Percentiles rank a stretch among this genome's conserved stretches.
phyloP scores from a whole-genome alignment of 2,329 filamentous ascomycete genomes.

The Trichothecium sympodiale region DNA sequence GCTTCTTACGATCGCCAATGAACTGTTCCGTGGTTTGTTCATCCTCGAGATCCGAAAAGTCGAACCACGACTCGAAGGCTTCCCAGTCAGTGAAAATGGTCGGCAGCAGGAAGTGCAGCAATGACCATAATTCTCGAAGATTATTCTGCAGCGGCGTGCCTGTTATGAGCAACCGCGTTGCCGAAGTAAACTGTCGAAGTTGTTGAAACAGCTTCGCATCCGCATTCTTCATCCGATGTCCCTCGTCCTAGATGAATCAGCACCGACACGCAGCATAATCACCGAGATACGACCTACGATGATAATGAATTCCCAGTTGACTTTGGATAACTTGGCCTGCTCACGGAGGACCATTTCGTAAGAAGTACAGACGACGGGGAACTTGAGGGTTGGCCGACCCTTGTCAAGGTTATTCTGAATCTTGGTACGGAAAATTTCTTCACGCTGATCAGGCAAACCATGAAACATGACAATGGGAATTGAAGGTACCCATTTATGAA shows the following conservation, averaged over 20 bases:
- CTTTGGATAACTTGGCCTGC: slow-evolving; percentile 65
- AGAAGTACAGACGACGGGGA: slow-evolving; percentile 86
- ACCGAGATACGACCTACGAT: slow-evolving; percentile 45
- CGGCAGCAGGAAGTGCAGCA: slow-evolving; percentile 86
- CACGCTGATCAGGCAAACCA: slow-evolving; percentile 68
- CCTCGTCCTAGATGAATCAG: slow-evolving; percentile 58
- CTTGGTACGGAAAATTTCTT: slow-evolving; percentile 58
- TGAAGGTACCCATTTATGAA: slow-evolving; percentile 76
- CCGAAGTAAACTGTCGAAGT: slow-evolving; percentile 77
- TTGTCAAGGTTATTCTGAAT: slow-evolving; percentile 59
- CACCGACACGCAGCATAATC: neutral
- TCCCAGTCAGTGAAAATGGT: slow-evolving; percentile 90
- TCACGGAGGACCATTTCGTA: slow-evolving; percentile 96
- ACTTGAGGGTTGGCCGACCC: slow-evolving; percentile 49
- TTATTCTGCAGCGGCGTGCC: slow-evolving; percentile 96
- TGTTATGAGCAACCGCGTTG: slow-evolving; percentile 84
- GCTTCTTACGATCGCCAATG: slow-evolving; percentile 59
- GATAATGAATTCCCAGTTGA: slow-evolving; percentile 96
- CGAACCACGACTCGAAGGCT: slow-evolving; percentile 92
- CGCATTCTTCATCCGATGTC: slow-evolving; percentile 93
- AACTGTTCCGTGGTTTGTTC: slow-evolving; percentile 70
- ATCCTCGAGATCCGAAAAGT: slow-evolving; percentile 86
- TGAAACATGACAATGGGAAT: slow-evolving; percentile 90
- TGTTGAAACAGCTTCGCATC: slow-evolving; percentile 87
- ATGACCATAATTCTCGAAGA: slow-evolving; percentile 84